These are phyloP conservation scores for Fusarium udum DNA, from an alignment of 2,329 filamentous ascomycete species.

Conservation along the genomic window DNA sequence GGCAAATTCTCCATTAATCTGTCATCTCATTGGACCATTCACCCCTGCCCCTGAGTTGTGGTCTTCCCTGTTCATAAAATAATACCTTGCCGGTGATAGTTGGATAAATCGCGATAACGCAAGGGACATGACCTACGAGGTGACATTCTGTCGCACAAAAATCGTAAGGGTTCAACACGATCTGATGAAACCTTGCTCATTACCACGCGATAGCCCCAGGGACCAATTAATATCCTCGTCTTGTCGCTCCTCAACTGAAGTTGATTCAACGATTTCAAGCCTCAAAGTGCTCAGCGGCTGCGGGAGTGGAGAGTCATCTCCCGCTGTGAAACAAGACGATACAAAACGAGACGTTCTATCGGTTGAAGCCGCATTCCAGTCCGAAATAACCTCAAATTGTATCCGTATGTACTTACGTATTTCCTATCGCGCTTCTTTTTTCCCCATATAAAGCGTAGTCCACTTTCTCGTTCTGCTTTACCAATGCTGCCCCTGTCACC, in stretches of 20 bases:
- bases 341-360: not conserved
- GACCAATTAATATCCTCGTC: not conserved
- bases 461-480: constrained; percentile 2
- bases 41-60: constrained; percentile 2
- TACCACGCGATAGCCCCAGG: not conserved
- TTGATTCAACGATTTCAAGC: constrained; percentile 14
- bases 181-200: constrained; percentile 13
- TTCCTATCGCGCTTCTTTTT: not conserved
- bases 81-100: not conserved
- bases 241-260: constrained; percentile 15
- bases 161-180: not conserved
- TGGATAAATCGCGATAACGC: not conserved
- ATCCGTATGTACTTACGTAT: not conserved
- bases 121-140: not conserved
- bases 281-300: not conserved
- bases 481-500: constrained; percentile 13
- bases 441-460: not conserved
- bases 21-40: not conserved
- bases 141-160: not conserved
- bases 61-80: constrained; percentile 1
- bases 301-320: not conserved
- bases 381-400: constrained; percentile 1
- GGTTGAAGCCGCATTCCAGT: constrained; percentile 13
- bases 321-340: constrained; percentile 23
- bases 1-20: not conserved